phyloP scores from a whole-genome alignment of 345 rosid species.

The Jatropha curcas region DNA sequence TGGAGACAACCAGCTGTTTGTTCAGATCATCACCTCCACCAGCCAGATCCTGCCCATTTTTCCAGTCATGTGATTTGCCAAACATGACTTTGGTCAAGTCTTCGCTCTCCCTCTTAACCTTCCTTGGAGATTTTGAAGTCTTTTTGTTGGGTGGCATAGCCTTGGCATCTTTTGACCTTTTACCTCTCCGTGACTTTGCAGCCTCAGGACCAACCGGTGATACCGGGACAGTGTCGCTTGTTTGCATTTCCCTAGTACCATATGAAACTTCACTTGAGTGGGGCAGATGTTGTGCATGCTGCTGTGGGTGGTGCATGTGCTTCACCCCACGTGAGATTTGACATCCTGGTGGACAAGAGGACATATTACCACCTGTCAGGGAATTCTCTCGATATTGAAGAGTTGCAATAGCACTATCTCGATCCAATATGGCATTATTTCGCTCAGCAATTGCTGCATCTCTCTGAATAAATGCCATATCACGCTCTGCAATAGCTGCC shows the following conservation, averaged over 20 bases:
- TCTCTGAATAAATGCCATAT: constrained; percentile 89
- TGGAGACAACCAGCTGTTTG: constrained; percentile 49
- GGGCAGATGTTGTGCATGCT: constrained; percentile 55
- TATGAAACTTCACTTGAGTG: constrained; percentile 60
- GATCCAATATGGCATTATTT: constrained; percentile 80
- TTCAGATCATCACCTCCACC: constrained; percentile 45
- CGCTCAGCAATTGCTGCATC: constrained; percentile 93
- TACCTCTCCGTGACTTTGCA: constrained; percentile 65
- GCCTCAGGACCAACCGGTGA: constrained; percentile 54
- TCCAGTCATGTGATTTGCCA: constrained; percentile 60
- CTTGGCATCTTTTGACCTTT: constrained; percentile 70
- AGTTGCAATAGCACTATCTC: constrained; percentile 80
- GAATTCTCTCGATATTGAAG: constrained; percentile 88
- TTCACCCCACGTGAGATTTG: constrained; percentile 86
- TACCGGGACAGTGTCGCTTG: constrained; percentile 42
- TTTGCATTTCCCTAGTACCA: constrained; percentile 58
- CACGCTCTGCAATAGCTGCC: constrained; percentile 88
- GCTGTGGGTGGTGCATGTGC: constrained; percentile 78
- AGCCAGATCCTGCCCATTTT: constrained; percentile 44
- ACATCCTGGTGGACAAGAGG: constrained; percentile 72
- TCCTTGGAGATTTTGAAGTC: constrained; percentile 60
- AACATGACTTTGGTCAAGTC: constrained; percentile 65
- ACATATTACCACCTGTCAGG: constrained; percentile 48
- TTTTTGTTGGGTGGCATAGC: constrained; percentile 51
- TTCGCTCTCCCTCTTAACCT: constrained; percentile 75